Evolutionary conservation across 352 stramenopile genomes (phyloP).

Genomic region (Salisapilia sapeloensis): DNA sequence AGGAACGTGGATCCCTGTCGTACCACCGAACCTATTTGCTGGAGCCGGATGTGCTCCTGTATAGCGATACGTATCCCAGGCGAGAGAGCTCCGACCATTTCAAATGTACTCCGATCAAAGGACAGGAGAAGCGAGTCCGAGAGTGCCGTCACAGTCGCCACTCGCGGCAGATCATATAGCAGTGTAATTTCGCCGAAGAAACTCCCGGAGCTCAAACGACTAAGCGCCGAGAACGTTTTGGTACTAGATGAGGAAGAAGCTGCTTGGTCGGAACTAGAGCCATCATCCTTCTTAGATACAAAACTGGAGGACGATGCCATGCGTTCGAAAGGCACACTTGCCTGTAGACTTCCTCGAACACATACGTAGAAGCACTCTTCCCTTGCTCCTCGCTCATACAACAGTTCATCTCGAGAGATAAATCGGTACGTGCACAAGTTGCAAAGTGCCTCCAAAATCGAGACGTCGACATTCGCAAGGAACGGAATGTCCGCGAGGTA

Average conservation of each 20-base stretch:
- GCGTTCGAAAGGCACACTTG: constrained; percentile 16
- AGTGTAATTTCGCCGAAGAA: constrained; percentile 69
- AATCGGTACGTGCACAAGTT: constrained; percentile 55
- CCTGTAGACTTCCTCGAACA: constrained; percentile 32
- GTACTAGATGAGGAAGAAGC: background rate
- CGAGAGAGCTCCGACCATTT: constrained; percentile 54
- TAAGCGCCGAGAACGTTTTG: constrained; percentile 29
- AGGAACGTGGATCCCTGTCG: constrained; percentile 38
- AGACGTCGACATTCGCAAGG: constrained; percentile 36
- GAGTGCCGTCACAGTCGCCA: constrained; percentile 41
- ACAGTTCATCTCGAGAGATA: constrained; percentile 20
- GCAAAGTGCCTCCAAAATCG: constrained; percentile 29
- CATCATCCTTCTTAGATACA: constrained; percentile 1
- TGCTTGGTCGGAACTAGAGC: constrained; percentile 6
- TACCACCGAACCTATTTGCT: constrained; percentile 38
- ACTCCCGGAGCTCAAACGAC: constrained; percentile 23
- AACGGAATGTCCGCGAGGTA: constrained; percentile 53
- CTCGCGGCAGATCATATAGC: constrained; percentile 45
- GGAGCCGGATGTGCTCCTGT: constrained; percentile 41
- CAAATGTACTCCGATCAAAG: constrained; percentile 46
- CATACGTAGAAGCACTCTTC: constrained; percentile 58
- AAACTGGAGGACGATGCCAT: constrained; percentile 12
- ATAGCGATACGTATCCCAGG: constrained; percentile 26
- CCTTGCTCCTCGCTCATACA: constrained; percentile 39
- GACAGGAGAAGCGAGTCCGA: constrained; percentile 47